Conservation (phyloP, 2,329 filamentous ascomycete species). For the Aspergillus oerlinghausenensis region DNA sequence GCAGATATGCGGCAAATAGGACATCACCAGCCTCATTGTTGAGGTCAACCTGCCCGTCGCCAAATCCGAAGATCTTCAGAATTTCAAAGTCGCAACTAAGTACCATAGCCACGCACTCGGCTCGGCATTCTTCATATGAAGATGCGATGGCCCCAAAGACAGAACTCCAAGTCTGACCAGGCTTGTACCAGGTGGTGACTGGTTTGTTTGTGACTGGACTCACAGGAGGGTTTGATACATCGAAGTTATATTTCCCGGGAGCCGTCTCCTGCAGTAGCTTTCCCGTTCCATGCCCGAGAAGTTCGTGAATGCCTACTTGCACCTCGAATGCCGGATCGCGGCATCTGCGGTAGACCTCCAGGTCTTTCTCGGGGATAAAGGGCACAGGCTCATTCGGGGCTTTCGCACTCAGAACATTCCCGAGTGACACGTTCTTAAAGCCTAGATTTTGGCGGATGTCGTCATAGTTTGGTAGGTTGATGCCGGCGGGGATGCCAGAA, state of each 20-base stretch:
- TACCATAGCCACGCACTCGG: conserved; percentile 90
- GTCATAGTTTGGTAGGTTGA: conserved; percentile 56
- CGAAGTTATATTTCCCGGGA: conserved; percentile 81
- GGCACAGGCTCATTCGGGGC: conserved; percentile 88
- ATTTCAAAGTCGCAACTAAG: conserved; percentile 84
- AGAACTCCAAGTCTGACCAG: conserved; percentile 89
- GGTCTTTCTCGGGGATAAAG: conserved; percentile 76
- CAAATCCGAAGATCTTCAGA: conserved; percentile 86
- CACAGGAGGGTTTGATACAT: conserved; percentile 71
- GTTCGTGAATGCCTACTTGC: conserved; percentile 90
- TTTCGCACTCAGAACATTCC: conserved; percentile 88
- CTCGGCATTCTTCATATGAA: conserved; percentile 90
- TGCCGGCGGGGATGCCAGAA: conserved; percentile 58
- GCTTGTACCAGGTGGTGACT: conserved; percentile 84
- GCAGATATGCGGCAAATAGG: conserved; percentile 80
- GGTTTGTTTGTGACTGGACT: conserved; percentile 75
- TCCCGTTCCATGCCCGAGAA: conserved; percentile 83
- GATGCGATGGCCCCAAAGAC: conserved; percentile 85
- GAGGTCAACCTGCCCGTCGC: conserved; percentile 69
- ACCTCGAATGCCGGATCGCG: conserved; percentile 89
- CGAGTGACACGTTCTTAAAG: conserved; percentile 73
- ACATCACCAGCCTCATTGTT: conserved; percentile 76
- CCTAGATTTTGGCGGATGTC: conserved; percentile 58
- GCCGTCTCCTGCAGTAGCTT: conserved; percentile 89
- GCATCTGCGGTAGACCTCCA: conserved; percentile 73